Base-by-base conservation (phyloP, 495 filamentous ascomycete genomes). In the Podospora tetraspora region DNA sequence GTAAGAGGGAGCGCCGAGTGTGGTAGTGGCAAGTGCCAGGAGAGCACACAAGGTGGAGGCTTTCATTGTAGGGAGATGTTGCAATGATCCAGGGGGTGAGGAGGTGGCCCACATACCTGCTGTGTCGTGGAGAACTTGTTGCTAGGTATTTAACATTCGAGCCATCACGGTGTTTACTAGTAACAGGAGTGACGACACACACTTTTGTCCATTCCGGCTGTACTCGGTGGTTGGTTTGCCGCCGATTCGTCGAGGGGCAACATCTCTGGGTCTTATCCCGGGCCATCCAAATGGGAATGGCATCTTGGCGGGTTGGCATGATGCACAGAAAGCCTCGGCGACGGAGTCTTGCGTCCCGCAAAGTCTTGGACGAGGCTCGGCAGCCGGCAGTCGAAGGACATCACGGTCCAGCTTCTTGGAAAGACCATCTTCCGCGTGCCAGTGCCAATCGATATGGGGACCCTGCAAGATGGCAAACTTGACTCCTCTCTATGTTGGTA, bases 291-390 rank as follows among this genome's bases (percentile, higher is more conserved):
- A 62, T 62, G 25, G 23, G 7, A 24, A 62, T 27, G 19, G 32
- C 60, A n/a, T 29, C 60, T 62, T 62, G 60, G 60, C 60, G 60
- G 60, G 27, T 62, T 62, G 60, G 60, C 60, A 27, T 27, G 16
- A 62, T 62, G 60, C 60, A 22, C 13, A 6, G 19, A 32, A 62
- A 21, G 25, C 5, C 60, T 37, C 60, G 60, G 60, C 60, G n/a
- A 62, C 60, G 60, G 60, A 62, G 60, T 62, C 13, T 21, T 19
- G 19, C 10, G 27, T 19, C 60, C 60, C 60, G 60, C 60, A 52
- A 52, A 52, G 37, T 52, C 37, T 52, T 52, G 37, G 37, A n/a
- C 16, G 16, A 52, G 4, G 37, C 5, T 52, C 16, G 37, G 37
- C 37, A 52, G 16, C 37, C 37, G 37, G 37, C 37, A 52, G 34